A percentile compares a stretch with the other conserved stretches of the same genome.
Conservation (phyloP, 257 asterid species). For the Ilex aquifolium region DNA sequence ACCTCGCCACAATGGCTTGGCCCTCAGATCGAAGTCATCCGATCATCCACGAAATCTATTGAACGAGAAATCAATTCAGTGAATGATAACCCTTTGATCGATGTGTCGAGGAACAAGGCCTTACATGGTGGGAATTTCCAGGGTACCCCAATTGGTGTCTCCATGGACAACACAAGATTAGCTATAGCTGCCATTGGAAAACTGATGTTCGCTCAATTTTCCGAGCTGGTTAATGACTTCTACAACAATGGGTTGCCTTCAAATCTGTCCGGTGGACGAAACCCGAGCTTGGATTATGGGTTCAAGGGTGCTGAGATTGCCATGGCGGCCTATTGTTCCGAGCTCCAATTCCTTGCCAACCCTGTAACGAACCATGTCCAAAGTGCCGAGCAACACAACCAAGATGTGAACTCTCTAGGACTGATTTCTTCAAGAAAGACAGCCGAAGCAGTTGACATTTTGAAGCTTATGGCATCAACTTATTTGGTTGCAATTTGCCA, state of each 20-base stretch:
- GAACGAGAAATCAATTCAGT: constrained; percentile 28
- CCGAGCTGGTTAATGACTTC: no score
- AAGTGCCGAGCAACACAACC: constrained; percentile 30
- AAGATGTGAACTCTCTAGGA: constrained; percentile 28
- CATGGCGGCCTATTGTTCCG: constrained; percentile 22
- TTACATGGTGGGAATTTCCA: constrained; percentile 13
- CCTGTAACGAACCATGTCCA: constrained; percentile 30
- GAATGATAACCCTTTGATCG: background rate
- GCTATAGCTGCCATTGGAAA: constrained; percentile 22
- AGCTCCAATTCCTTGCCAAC: constrained; percentile 22
- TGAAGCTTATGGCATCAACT: constrained; percentile 24
- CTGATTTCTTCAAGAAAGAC: constrained; percentile 24
- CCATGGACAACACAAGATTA: constrained; percentile 28
- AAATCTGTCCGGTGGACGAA: no score
- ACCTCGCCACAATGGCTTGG: constrained; percentile 17
- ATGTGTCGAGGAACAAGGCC: no score
- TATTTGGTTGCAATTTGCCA: constrained; percentile 25
- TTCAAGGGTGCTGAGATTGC: no score
- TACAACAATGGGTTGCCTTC: no score
- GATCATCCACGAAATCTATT: constrained; percentile 22
- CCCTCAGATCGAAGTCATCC: constrained; percentile 16
- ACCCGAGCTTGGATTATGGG: no score
- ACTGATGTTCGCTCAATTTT: constrained; percentile 17
- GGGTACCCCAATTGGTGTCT: constrained; percentile 28
- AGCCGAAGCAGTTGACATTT: constrained; percentile 21